phyloP scores from a whole-genome alignment of 106 monocot species.

The Posidonia australis region DNA sequence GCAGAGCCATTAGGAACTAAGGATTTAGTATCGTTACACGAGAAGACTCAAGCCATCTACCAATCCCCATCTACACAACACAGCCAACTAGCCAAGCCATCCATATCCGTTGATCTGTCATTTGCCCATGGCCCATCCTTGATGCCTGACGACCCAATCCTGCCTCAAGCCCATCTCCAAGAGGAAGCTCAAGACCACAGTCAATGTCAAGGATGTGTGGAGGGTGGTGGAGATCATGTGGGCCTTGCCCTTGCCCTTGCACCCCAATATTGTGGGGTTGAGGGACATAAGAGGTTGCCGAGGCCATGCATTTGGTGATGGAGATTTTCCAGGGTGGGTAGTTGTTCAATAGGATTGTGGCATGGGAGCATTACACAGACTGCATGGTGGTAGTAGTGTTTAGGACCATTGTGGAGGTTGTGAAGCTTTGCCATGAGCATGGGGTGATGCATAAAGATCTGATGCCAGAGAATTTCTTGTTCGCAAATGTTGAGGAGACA shows the following conservation, averaged over 20 bases:
- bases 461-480: conserved; percentile 66
- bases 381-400: conserved; percentile 56
- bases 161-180: conserved; percentile 98
- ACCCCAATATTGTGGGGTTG: conserved; percentile 57
- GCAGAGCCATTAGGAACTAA: too few species aligned
- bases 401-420: conserved; percentile 86
- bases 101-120: too few species aligned
- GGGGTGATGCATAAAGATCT: conserved; percentile 57
- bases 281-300: conserved; percentile 73
- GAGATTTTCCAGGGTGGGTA: conserved; percentile 93
- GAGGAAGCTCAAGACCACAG: conserved; percentile 68
- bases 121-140: too few species aligned
- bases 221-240: conserved; percentile 97
- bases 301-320: conserved; percentile 87
- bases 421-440: conserved; percentile 56
- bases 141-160: too few species aligned
- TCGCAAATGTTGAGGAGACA: conserved; percentile 26
- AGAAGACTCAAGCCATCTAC: too few species aligned
- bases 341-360: conserved; percentile 91
- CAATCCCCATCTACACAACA: too few species aligned
- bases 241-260: conserved; percentile 54
- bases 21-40: too few species aligned
- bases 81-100: too few species aligned
- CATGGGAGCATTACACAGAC: conserved; percentile 81
- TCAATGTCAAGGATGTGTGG: conserved; percentile 92